Conservation (phyloP, 495 filamentous ascomycete genomes). For the Aspergillus hancockii region DNA sequence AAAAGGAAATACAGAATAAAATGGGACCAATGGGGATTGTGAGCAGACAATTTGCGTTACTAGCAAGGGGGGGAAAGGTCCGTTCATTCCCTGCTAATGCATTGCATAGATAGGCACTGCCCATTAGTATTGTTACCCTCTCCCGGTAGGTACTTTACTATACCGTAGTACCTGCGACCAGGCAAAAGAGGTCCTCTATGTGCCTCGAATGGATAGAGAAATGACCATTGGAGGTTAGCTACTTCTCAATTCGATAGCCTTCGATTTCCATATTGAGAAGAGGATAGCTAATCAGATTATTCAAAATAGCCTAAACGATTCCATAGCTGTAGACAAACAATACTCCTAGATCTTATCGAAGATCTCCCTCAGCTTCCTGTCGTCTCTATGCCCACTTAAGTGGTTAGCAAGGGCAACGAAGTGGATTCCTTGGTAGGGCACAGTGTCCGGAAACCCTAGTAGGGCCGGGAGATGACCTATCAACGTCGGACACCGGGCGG, state of each 20-base stretch:
- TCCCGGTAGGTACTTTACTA: no score
- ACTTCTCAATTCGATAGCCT: neutral
- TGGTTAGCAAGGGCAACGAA: neutral
- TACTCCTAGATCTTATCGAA: constrained; percentile 20
- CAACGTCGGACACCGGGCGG: neutral
- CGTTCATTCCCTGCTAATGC: neutral
- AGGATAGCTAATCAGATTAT: neutral
- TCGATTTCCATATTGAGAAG: neutral
- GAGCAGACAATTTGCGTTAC: neutral
- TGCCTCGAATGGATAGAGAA: neutral
- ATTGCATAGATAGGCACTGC: neutral
- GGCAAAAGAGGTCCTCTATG: neutral
- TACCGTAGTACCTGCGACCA: neutral
- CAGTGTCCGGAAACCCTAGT: constrained; percentile 10
- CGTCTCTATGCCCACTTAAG: constrained; percentile 3
- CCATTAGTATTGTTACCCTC: no score
- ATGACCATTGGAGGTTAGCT: neutral
- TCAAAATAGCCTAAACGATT: neutral
- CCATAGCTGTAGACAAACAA: constrained; percentile 5
- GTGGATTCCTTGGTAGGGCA: constrained; percentile 13
- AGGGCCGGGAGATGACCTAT: constrained; percentile 7
- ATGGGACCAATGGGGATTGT: neutral
- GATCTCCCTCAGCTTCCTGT: constrained; percentile 6
- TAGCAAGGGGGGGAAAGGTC: neutral
- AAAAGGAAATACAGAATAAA: neutral